Evolutionary conservation across 1,284 basidiomycete species (phyloP), one percentile per base, ranked within the genome.

Genomic region (Flammula alnicola): DNA sequence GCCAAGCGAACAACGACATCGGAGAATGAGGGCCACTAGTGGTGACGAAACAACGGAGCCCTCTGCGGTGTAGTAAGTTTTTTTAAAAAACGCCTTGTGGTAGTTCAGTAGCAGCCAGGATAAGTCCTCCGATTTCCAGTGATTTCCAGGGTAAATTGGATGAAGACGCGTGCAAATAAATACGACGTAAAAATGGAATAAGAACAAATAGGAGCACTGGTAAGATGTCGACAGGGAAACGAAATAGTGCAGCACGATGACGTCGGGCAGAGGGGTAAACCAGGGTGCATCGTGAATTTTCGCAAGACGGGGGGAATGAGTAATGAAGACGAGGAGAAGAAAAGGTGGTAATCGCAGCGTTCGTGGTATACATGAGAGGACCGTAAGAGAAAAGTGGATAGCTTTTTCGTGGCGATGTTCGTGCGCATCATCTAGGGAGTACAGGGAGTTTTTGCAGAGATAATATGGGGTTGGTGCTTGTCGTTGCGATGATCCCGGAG

Each of bases 371-470:
- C 53, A 33, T 33, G 40, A 49, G 45, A 49, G 23, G 33, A 42
- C 42, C 37, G 47, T 25, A 47, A n/a, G 35, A n/a, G 19, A 47
- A 22, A 19, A 23, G 47, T 54, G 48, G 36, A 50, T 36, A 46
- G 30, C 33, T 27, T 47, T 47, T 17, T 56, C 51, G 42, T 52
- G 48, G 38, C 31, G 40, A 51, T 37, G 54, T 53, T 57, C 50
- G 54, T 44, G 53, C 44, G 53, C 38, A 33, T 42, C 55, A 52
- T 57, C 56, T 58, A 60, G 37, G 37, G 45, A 22, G 44, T 56
- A 60, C 55, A 57, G 40, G 36, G 40, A 49, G 36, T 36, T 31
- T 41, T 40, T 43, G 51, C 32, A 50, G 35, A 43, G 30, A 32
- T 32, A 45, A 39, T 39, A 41, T 36, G 27, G 49, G 31, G 38